Evolutionary conservation across 768 basidiomycete species (phyloP).

Genomic region (Phaffia australis): DNA sequence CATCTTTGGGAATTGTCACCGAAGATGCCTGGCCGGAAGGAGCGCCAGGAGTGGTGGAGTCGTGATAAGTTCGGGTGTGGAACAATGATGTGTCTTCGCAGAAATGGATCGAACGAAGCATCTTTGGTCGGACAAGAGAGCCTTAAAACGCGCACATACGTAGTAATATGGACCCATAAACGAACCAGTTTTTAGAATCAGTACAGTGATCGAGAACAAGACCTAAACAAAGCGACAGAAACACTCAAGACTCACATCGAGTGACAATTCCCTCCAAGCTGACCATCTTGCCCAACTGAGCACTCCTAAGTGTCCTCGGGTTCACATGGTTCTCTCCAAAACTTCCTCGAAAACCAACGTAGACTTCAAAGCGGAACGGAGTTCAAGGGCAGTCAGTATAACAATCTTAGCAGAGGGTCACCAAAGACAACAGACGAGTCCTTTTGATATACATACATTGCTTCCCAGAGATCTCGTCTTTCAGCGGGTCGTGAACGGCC

Average conservation of each 20-base stretch:
- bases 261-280: slow-evolving; percentile 97
- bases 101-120: slow-evolving; percentile 93
- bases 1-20: slow-evolving; percentile 68
- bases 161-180: not conserved
- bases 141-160: slow-evolving; percentile 31
- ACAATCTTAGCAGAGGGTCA: no score
- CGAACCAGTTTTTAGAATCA: not conserved
- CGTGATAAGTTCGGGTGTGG: slow-evolving; percentile 81
- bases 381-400: not conserved
- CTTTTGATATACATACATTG: slow-evolving; percentile 41
- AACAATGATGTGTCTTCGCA: slow-evolving; percentile 77
- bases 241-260: slow-evolving; percentile 48
- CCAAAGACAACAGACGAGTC: not conserved
- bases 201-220: not conserved
- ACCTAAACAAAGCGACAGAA: not conserved
- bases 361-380: slow-evolving; percentile 39
- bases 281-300: slow-evolving; percentile 90
- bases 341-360: slow-evolving; percentile 84
- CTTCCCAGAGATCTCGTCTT: slow-evolving; percentile 70
- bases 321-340: slow-evolving; percentile 98
- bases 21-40: slow-evolving; percentile 28
- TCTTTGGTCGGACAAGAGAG: slow-evolving; percentile 94
- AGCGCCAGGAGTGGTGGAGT: slow-evolving; percentile 61
- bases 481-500: slow-evolving; percentile 57
- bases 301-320: slow-evolving; percentile 76